phyloP scores from a whole-genome alignment of 2,329 filamentous ascomycete genomes.

The Colletotrichum echinochloae region DNA sequence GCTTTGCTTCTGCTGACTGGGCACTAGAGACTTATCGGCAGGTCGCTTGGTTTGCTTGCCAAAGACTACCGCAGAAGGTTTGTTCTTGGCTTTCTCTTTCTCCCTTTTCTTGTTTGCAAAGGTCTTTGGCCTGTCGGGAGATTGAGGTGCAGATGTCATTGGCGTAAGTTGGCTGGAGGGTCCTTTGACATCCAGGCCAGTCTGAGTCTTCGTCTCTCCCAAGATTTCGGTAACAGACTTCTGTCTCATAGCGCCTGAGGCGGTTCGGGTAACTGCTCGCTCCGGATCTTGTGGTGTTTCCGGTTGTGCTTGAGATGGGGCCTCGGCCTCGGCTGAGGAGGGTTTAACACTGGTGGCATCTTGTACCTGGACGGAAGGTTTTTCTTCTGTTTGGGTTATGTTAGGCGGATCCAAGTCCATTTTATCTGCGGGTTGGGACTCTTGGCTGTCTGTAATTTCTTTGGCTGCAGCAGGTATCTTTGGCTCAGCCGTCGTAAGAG shows the following conservation, averaged over 20 bases:
- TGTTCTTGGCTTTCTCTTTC: constrained; percentile 70
- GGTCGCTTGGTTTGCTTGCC: constrained; percentile 71
- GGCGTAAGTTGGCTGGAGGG: constrained; percentile 54
- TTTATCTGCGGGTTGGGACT: constrained; percentile 45
- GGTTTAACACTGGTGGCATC: constrained; percentile 1
- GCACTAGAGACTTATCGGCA: constrained; percentile 60
- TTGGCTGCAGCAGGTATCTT: not conserved
- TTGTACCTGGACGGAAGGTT: constrained; percentile 16
- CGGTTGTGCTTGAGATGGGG: constrained; percentile 38
- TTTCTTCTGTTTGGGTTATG: constrained; percentile 40
- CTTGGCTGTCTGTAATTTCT: constrained; percentile 54
- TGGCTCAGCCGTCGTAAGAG: constrained; percentile 1
- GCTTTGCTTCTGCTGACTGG: constrained; percentile 55
- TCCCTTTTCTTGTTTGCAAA: constrained; percentile 60
- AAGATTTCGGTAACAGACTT: constrained; percentile 81
- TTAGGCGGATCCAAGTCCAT: constrained; percentile 51
- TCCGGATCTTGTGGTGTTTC: constrained; percentile 47
- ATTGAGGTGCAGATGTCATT: constrained; percentile 58
- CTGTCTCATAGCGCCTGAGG: constrained; percentile 76
- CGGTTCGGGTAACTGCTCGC: constrained; percentile 76
- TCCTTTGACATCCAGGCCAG: constrained; percentile 45
- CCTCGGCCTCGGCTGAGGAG: constrained; percentile 17
- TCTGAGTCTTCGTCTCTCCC: constrained; percentile 62
- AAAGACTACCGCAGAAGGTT: constrained; percentile 82
- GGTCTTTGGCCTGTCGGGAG: constrained; percentile 50